These are phyloP conservation scores for Agaricus subrufescens DNA, from an alignment of 768 basidiomycete genomes.

Conservation along the genomic window DNA sequence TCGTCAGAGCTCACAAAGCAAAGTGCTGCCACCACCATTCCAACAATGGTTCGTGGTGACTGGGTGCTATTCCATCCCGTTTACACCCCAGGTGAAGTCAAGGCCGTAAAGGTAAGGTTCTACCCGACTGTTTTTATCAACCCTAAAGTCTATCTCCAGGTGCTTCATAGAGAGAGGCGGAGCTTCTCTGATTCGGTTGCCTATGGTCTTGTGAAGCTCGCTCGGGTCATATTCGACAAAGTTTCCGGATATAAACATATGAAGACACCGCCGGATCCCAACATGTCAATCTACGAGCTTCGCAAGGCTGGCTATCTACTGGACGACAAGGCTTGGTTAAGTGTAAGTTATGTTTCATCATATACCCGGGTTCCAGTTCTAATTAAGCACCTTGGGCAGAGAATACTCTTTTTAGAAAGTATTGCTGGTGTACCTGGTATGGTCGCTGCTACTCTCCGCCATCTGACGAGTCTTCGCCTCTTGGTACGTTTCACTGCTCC, in stretches of 20 bases:
- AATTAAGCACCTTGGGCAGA: slow-evolving; percentile 22
- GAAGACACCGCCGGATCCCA: slow-evolving; percentile 51
- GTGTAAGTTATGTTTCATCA: slow-evolving; percentile 32
- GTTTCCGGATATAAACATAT: slow-evolving; percentile 84
- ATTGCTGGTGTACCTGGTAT: slow-evolving; percentile 96
- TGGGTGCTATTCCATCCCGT: slow-evolving; percentile 96
- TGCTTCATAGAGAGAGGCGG: slow-evolving; percentile 63
- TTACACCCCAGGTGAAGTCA: slow-evolving; percentile 71
- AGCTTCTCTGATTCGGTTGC: slow-evolving; percentile 75
- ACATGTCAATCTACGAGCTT: slow-evolving; percentile 70
- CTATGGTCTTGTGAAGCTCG: slow-evolving; percentile 50
- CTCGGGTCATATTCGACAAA: slow-evolving; percentile 72
- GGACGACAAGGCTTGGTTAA: slow-evolving; percentile 72
- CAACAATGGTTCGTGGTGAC: slow-evolving; percentile 58
- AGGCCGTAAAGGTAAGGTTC: slow-evolving; percentile 57
- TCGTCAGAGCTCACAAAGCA: slow-evolving; percentile 28
- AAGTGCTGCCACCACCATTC: slow-evolving; percentile 49
- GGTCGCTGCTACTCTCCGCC: slow-evolving; percentile 87
- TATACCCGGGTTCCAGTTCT: background rate
- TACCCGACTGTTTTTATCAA: background rate
- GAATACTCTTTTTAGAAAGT: slow-evolving; percentile 68
- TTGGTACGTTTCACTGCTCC: slow-evolving; percentile 49
- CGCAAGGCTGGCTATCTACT: slow-evolving; percentile 71
- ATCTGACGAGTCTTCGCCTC: slow-evolving; percentile 81
- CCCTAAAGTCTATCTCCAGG: slow-evolving; percentile 30